Base-by-base conservation (phyloP, 1,284 basidiomycete species). In the Lentinula novae-zelandiae region DNA sequence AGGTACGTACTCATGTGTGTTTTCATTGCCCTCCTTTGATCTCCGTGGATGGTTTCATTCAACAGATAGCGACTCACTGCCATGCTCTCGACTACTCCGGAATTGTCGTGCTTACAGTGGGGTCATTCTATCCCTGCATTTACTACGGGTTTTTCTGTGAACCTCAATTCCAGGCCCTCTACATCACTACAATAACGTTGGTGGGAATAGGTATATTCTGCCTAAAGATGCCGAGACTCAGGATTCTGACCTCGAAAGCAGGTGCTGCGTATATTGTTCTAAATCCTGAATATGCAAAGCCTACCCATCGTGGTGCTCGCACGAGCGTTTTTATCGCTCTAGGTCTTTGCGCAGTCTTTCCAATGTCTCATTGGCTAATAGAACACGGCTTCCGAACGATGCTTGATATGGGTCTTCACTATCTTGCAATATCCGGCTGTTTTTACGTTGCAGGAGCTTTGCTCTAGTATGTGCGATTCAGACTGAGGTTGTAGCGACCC, bases 311-410 rank as follows among this genome's bases (percentile, higher is more conserved):
- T 22, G 85, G 87, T 66, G 83, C 90, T 60, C 86, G 95, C 22
- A 95, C 93, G 3, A 73, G 78, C 20, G 85, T 93, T 7, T 97
- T 96, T 75, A 82, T 95, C 65, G 83, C 80, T 9, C 84, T 96
- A 13, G 94, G 95, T 13, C 74, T 93, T 33, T 87, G 84, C 64
- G 89, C 85, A 8, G 72, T 91, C 42, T 68, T 92, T 5, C 95
- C 94, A 31, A 78, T 92, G 15, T 74, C 78, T 10, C 93, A 97
- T 69, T 77, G 85, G 48, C 68, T 89, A 34, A 56, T 81, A 48
- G 75, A 80, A 13, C 85, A 89, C 68, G 90, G 89, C 12, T 64
- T 72, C 53, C 81, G 79, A 63, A 74, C 89, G 50, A 74, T 83
- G 58, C 70, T 76, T 59, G 83, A 85, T 62, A 86, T 90, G 81